Base-by-base conservation (phyloP, 2,329 filamentous ascomycete genomes). In the Epichloe sp. region DNA sequence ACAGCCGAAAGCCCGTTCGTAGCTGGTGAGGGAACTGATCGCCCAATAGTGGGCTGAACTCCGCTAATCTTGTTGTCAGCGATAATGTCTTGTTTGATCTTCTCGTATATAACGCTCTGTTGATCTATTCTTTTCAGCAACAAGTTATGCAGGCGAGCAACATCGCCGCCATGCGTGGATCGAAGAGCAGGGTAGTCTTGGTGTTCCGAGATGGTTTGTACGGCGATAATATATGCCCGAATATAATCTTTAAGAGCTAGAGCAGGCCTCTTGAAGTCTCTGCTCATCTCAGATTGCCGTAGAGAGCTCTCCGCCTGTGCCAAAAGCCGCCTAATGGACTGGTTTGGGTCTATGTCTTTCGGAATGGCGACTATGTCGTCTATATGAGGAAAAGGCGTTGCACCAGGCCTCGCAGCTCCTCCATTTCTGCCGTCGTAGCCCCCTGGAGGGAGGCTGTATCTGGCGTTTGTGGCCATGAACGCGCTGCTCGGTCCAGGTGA, bases 171-270 rank as follows among this genome's bases (percentile, higher is more conserved):
- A 23, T 71, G 69, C 47, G 82, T 78, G 38, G 68, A 68, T 58
- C 80, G 78, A 52, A 89, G 71, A 48, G 77, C 73, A 31, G 80
- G 77, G 64, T 82, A 94, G 55, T 91, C 86, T 52, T 78, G 80
- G 63, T 95, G 88, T 37, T 75, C 75, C 2, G 87, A 86, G 26
- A 97, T 83, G 42, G 83, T 71, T 51, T 91, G 82, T 48, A 89
- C 76, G 14, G 86, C 78, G 51, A 96, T 85, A 52, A 89, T 82
- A 53, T 79, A 89, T 11, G 90, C 87, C 55, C 84, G 80, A 52
- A 97, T 77, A 62, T 91, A 97, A 54, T 95, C 86, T 56, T 85
- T 79, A 51, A 95, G 84, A 3, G 90, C 90, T 38, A 81, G 67
- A 62, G 93, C 88, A 4, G 82, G 79, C 37, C 81, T 74, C 26